A percentile compares a stretch with the other conserved stretches of the same genome.
These are phyloP conservation scores for Steccherinum ochraceum DNA, from an alignment of 768 basidiomycete genomes.

Conservation along the genomic window DNA sequence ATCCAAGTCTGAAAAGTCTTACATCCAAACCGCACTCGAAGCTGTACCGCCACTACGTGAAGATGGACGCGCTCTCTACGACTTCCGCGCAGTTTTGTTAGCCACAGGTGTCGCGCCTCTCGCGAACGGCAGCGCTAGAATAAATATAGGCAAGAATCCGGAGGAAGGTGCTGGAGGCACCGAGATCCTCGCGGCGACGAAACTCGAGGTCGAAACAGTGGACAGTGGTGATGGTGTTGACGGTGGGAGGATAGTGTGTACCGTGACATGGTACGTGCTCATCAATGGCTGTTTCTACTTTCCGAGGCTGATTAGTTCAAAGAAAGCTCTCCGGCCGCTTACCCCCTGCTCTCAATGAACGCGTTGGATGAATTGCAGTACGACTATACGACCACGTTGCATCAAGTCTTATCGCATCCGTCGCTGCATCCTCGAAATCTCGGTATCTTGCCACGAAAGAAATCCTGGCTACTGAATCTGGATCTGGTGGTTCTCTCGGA, in stretches of 20 bases:
- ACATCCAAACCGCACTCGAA: slow-evolving; percentile 61
- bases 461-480: slow-evolving; percentile 70
- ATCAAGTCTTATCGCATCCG: slow-evolving; percentile 58
- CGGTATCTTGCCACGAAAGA: slow-evolving; percentile 39
- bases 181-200: slow-evolving; percentile 71
- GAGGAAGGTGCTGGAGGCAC: slow-evolving; percentile 60
- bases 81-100: slow-evolving; percentile 64
- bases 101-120: slow-evolving; percentile 76
- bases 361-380: slow-evolving; percentile 73
- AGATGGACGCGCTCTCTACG: slow-evolving; percentile 65
- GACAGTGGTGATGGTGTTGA: slow-evolving; percentile 39
- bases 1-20: slow-evolving; percentile 78
- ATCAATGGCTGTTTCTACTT: slow-evolving; percentile 4
- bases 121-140: slow-evolving; percentile 77
- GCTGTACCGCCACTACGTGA: slow-evolving; percentile 57
- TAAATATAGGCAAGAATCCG: slow-evolving; percentile 59
- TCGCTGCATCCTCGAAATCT: slow-evolving; percentile 66
- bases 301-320: slow-evolving; percentile 23
- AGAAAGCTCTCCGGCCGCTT: slow-evolving; percentile 74
- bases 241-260: slow-evolving; percentile 58
- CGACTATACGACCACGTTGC: slow-evolving; percentile 59
- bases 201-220: slow-evolving; percentile 70
- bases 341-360: slow-evolving; percentile 56
- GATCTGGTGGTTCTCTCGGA: slow-evolving; percentile 73
- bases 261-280: slow-evolving; percentile 66